Evolutionary conservation across 1,284 basidiomycete genomes (phyloP).

Genomic region (Schizophyllum commune): DNA sequence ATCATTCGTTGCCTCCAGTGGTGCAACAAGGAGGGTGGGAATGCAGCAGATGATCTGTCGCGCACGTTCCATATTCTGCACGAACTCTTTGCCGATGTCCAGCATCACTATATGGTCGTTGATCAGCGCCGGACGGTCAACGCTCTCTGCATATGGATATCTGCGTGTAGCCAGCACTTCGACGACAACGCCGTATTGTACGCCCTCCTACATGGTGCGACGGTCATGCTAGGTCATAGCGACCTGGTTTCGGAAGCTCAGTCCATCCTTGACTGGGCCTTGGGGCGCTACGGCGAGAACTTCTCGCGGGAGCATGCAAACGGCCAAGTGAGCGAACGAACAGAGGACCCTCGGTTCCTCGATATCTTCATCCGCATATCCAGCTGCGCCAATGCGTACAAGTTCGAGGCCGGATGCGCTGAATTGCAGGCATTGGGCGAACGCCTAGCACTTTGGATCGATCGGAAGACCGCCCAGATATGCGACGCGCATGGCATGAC

Average conservation of each 20-base stretch:
- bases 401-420: constrained; percentile 17
- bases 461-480: constrained; percentile 40
- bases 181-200: constrained; percentile 52
- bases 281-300: constrained; percentile 38
- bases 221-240: constrained; percentile 55
- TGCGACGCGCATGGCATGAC: constrained; percentile 30
- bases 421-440: constrained; percentile 29
- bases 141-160: constrained; percentile 66
- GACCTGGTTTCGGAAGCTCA: constrained; percentile 67
- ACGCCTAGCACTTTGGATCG: constrained; percentile 57
- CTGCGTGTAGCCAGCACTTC: constrained; percentile 51
- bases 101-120: constrained; percentile 71
- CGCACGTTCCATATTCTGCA: constrained; percentile 74
- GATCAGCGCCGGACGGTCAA: constrained; percentile 79
- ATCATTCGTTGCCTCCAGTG: constrained; percentile 8
- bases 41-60: constrained; percentile 33
- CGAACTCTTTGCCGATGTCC: constrained; percentile 62
- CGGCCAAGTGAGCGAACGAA: constrained; percentile 5
- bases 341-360: constrained; percentile 46
- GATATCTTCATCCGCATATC: constrained; percentile 61
- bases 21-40: constrained; percentile 13
- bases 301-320: constrained; percentile 2
- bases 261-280: constrained; percentile 73
- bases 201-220: constrained; percentile 60
- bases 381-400: constrained; percentile 45